Evolutionary conservation across 495 filamentous ascomycete species (phyloP).

Genomic region (Staphylotrichum longicolle): DNA sequence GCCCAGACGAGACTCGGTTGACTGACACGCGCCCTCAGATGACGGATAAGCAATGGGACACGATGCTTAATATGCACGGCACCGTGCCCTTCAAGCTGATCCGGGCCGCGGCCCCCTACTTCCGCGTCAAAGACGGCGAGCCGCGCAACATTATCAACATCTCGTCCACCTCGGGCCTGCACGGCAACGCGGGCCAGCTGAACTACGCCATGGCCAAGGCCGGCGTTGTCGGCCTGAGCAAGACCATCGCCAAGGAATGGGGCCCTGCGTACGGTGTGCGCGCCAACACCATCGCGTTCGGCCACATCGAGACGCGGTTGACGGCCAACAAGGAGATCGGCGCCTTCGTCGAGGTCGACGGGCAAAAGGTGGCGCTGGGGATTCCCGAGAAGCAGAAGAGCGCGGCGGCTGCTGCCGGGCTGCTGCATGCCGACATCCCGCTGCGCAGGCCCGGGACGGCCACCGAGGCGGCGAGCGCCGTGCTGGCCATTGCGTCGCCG

Average conservation of each 20-base stretch:
- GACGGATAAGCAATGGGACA: conserved; percentile 88
- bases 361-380: conserved; percentile 72
- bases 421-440: conserved; percentile 67
- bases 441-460: conserved; percentile 70
- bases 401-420: conserved; percentile 21
- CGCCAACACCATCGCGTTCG: conserved; percentile 80
- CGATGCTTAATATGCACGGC: conserved; percentile 75
- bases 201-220: conserved; percentile 86
- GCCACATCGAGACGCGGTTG: conserved; percentile 71
- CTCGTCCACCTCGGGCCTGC: conserved; percentile 70
- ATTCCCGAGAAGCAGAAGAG: conserved; percentile 57
- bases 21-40: conserved; percentile 47
- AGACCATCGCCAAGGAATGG: conserved; percentile 91
- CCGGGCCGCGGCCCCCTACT: conserved; percentile 76
- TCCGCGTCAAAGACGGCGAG: conserved; percentile 80
- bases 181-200: conserved; percentile 81
- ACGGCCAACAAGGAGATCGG: conserved; percentile 79
- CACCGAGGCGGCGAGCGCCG: conserved; percentile 73
- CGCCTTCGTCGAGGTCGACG: conserved; percentile 72
- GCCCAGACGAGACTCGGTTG: too few species aligned
- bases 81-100: conserved; percentile 81
- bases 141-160: conserved; percentile 79
- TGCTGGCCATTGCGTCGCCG: conserved; percentile 77
- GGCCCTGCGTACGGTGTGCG: conserved; percentile 79
- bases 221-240: conserved; percentile 73